Conservation (phyloP, 495 filamentous ascomycete species). For the Penicillium soppii region DNA sequence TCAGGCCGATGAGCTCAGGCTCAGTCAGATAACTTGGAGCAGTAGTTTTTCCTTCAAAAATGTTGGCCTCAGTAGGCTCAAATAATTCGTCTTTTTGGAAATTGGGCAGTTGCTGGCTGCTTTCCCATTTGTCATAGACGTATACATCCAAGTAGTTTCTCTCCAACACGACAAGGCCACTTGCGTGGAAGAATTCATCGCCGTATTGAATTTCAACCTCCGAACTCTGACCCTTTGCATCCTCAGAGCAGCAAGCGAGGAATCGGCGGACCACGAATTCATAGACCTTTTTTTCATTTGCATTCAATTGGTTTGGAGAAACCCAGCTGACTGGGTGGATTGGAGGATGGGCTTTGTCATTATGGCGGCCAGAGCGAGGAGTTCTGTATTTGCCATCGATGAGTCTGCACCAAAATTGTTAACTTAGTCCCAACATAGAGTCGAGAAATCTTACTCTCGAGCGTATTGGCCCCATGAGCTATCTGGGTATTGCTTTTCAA, state of each 20-base stretch:
- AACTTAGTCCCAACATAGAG: constrained; percentile 1
- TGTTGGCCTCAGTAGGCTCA: constrained; percentile 83
- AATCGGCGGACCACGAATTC: constrained; percentile 95
- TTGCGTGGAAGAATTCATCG: constrained; percentile 74
- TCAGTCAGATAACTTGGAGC: constrained; percentile 88
- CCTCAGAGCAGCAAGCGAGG: constrained; percentile 93
- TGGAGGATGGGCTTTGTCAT: constrained; percentile 95
- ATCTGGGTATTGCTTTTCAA: constrained; percentile 81
- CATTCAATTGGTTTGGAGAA: constrained; percentile 54
- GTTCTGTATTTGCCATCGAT: constrained; percentile 76
- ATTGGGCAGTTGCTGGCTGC: constrained; percentile 74
- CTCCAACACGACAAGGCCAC: constrained; percentile 81
- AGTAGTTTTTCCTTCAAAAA: constrained; percentile 82
- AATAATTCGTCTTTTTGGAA: constrained; percentile 79
- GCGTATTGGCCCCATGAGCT: constrained; percentile 80
- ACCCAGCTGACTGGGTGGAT: constrained; percentile 91
- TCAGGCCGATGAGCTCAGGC: constrained; percentile 93
- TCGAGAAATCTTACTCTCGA: constrained; percentile 45
- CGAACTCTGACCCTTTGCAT: constrained; percentile 80
- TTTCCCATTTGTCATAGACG: constrained; percentile 92
- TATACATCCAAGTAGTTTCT: constrained; percentile 96
- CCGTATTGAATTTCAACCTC: constrained; percentile 86
- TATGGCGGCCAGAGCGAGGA: constrained; percentile 79
- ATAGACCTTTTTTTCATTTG: constrained; percentile 75
- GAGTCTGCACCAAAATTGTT: constrained; percentile 44